Percentiles rank a stretch among this genome's conserved stretches.
Evolutionary conservation across 192 early-diverging fungal genomes (phyloP).

Genomic region (Dimargaris cristalligena): DNA sequence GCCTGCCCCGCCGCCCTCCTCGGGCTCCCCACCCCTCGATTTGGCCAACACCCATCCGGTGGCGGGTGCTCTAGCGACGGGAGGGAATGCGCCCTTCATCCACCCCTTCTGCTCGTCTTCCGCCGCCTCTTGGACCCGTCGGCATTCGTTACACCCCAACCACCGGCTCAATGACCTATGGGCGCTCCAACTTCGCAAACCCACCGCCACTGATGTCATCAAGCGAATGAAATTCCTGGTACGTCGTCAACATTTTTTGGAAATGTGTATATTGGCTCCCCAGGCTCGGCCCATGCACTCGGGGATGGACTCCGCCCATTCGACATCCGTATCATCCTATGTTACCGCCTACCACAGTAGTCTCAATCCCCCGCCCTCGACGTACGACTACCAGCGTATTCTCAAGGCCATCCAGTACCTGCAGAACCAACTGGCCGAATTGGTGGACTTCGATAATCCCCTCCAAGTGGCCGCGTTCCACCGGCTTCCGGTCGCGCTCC

Average conservation of each 20-base stretch:
- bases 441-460: constrained; percentile 43
- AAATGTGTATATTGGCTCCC: constrained; percentile 38
- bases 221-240: constrained; percentile 56
- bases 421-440: constrained; percentile 44
- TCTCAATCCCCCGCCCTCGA: neutral
- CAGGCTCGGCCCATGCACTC: too few relatives aligned
- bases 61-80: neutral
- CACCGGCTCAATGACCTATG: constrained; percentile 33
- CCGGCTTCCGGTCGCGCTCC: neutral
- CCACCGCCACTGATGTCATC: constrained; percentile 46
- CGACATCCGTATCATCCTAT: neutral
- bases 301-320: constrained; percentile 1
- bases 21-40: too few relatives aligned
- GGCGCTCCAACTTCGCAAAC: constrained; percentile 23
- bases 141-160: neutral
- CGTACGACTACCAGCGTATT: constrained; percentile 9
- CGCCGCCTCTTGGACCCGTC: neutral
- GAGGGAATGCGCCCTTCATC: neutral
- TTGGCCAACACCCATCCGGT: neutral
- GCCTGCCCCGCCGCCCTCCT: neutral
- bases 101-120: neutral
- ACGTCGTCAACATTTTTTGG: constrained; percentile 63
- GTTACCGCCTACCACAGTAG: neutral
- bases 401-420: constrained; percentile 57
- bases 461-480: constrained; percentile 23